A percentile compares a stretch with the other conserved stretches of the same genome.
phyloP scores from a whole-genome alignment of 768 basidiomycete species.

The Galerina sulciceps region DNA sequence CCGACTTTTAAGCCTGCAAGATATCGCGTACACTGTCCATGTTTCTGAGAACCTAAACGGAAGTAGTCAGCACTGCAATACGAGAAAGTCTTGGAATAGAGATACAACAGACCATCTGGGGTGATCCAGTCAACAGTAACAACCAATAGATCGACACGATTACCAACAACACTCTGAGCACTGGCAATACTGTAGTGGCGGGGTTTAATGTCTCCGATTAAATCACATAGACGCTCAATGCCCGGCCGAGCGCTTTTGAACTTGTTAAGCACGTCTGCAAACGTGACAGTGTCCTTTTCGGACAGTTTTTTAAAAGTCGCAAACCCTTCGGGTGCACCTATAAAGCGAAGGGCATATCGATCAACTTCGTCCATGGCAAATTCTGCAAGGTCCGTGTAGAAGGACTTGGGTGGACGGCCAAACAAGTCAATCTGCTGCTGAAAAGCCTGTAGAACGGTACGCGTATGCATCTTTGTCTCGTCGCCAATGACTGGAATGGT shows the following conservation, averaged over 20 bases:
- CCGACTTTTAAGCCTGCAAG: conserved; percentile 83
- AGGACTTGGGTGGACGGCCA: conserved; percentile 93
- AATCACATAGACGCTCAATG: conserved; percentile 84
- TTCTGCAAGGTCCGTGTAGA: conserved; percentile 86
- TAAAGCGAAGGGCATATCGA: conserved; percentile 83
- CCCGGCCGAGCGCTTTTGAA: conserved; percentile 82
- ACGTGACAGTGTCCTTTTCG: conserved; percentile 94
- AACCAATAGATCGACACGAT: conserved; percentile 92
- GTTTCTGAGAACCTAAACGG: conserved; percentile 67
- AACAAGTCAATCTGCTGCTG: conserved; percentile 98
- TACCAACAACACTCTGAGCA: conserved; percentile 92
- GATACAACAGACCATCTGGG: conserved; percentile 66
- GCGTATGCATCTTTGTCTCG: conserved; percentile 79
- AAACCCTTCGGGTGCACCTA: conserved; percentile 89
- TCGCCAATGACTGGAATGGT: conserved; percentile 75
- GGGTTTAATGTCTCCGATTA: conserved; percentile 95
- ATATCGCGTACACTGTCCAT: conserved; percentile 97
- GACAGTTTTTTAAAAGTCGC: conserved; percentile 94
- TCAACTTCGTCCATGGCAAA: conserved; percentile 75
- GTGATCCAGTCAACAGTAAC: conserved; percentile 96
- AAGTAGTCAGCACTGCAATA: conserved; percentile 2
- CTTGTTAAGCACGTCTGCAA: conserved; percentile 81
- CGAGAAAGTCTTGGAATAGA: not conserved
- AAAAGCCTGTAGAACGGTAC: conserved; percentile 93
- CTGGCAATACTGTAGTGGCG: conserved; percentile 98